Evolutionary conservation across 352 stramenopile genomes (phyloP).

Genomic region (Aphanomyces astaci): DNA sequence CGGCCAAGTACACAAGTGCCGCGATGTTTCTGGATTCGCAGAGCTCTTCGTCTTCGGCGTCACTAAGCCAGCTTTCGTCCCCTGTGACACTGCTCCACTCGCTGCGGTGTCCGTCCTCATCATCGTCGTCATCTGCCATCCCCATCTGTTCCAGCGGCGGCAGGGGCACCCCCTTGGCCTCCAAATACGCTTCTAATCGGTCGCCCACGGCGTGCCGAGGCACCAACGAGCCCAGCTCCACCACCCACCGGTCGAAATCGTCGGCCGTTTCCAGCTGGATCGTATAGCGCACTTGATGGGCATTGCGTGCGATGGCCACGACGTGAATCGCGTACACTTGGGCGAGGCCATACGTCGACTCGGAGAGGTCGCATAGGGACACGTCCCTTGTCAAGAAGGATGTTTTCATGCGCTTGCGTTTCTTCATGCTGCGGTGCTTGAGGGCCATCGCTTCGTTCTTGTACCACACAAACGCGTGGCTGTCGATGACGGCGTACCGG

Average conservation of each 20-base stretch:
- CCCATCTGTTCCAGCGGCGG: slow-evolving; percentile 23
- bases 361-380: slow-evolving; percentile 50
- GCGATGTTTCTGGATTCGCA: slow-evolving; percentile 35
- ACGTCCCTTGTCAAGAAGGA: slow-evolving; percentile 71
- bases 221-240: slow-evolving; percentile 57
- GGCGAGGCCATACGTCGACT: slow-evolving; percentile 58
- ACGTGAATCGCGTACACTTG: slow-evolving; percentile 71
- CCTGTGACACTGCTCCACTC: slow-evolving; percentile 81
- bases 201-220: slow-evolving; percentile 57
- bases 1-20: slow-evolving; percentile 44
- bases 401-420: slow-evolving; percentile 74
- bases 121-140: no score
- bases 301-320: slow-evolving; percentile 41
- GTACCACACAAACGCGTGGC: slow-evolving; percentile 69
- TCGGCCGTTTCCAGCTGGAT: slow-evolving; percentile 66
- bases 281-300: slow-evolving; percentile 55
- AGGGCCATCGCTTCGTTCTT: slow-evolving; percentile 69
- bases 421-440: slow-evolving; percentile 71
- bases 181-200: slow-evolving; percentile 50
- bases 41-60: slow-evolving; percentile 75
- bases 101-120: slow-evolving; percentile 26
- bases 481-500: slow-evolving; percentile 76
- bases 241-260: slow-evolving; percentile 75
- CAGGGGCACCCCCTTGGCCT: slow-evolving; percentile 53
- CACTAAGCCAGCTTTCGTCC: slow-evolving; percentile 70